Evolutionary conservation across 192 early-diverging fungal species (phyloP).

Genomic region (Coemansia sp.): DNA sequence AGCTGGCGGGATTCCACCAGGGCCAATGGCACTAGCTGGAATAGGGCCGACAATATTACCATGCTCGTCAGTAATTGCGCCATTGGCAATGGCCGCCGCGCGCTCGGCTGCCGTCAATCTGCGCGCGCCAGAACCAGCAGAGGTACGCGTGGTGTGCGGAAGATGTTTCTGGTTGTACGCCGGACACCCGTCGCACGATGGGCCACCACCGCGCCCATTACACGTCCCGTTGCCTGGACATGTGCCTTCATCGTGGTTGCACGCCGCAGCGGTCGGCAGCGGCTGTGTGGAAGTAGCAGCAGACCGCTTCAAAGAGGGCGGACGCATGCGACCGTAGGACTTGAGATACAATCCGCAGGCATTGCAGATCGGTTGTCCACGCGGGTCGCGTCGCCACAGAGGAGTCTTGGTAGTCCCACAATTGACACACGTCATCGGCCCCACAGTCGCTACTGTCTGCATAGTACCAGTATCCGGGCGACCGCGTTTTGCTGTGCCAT

Average conservation of each 20-base stretch:
- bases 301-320: conserved; percentile 45
- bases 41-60: conserved; percentile 51
- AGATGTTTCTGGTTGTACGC: conserved; percentile 67
- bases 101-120: conserved; percentile 49
- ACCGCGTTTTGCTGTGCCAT: conserved; percentile 17
- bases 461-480: background rate
- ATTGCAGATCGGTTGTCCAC: conserved; percentile 77
- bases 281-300: background rate
- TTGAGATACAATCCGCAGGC: conserved; percentile 66
- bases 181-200: conserved; percentile 73
- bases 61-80: conserved; percentile 49
- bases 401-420: conserved; percentile 78
- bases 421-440: conserved; percentile 64
- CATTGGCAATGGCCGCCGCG: conserved; percentile 52
- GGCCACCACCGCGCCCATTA: conserved; percentile 69
- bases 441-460: conserved; percentile 8
- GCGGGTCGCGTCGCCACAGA: conserved; percentile 74
- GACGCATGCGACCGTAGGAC: conserved; percentile 54
- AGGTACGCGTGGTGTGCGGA: conserved; percentile 33
- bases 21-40: conserved; percentile 37
- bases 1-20: conserved; percentile 34
- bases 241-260: conserved; percentile 43
- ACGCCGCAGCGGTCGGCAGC: too few species aligned
- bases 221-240: conserved; percentile 79
- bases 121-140: conserved; percentile 15